Base-by-base conservation (phyloP, 331 rosid genomes). In the Ulmus americana region DNA sequence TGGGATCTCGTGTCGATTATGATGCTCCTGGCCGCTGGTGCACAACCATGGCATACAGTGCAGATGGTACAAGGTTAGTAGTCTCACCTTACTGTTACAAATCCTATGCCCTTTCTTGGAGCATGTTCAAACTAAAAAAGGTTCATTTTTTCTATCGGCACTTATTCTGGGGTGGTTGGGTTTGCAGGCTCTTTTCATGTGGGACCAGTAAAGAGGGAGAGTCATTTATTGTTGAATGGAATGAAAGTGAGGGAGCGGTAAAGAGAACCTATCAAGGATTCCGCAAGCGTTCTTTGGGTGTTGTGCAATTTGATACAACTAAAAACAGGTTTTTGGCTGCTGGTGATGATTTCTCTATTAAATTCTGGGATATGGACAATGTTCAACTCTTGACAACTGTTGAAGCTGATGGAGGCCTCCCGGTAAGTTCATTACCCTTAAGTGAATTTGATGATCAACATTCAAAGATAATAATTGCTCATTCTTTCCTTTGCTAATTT, bases 361-460 rank as follows among this genome's bases (percentile, higher is more conserved):
- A 90, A 75, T 86, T 90, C 71, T 90, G 97, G 97, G 97, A 90
- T 74, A 90, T 90, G 97, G 97, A 90, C 77, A 86, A 81, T 70
- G 60, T 81, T 74, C 91, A 86, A 55, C 90, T 82, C 68, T 71
- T 90, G 78, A 74, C 84, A 0, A 81, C 86, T 41, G 80, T 84
- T 76, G 95, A 90, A 44, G 95, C 95, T 70, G 96, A 86, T 50
- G 95, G 97, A 67, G 95, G 95, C 69, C 88, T 90, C 11, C 92
- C 90, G 39, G 97, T 90, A 79, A 72, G 96, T 82, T 71, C 58
- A 49, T 69, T 57, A 15, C 49, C 44, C 74, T 63, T 20, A 56
- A 35, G 64, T 55, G 18, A 69, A 70, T 55, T 42, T 45, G 64
- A 12, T 67, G 43, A 39, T 16, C 40, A 20, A 20, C 16, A 12